These are phyloP conservation scores for Picea abies DNA, from an alignment of 83 land plant genomes.

Conservation along the genomic window DNA sequence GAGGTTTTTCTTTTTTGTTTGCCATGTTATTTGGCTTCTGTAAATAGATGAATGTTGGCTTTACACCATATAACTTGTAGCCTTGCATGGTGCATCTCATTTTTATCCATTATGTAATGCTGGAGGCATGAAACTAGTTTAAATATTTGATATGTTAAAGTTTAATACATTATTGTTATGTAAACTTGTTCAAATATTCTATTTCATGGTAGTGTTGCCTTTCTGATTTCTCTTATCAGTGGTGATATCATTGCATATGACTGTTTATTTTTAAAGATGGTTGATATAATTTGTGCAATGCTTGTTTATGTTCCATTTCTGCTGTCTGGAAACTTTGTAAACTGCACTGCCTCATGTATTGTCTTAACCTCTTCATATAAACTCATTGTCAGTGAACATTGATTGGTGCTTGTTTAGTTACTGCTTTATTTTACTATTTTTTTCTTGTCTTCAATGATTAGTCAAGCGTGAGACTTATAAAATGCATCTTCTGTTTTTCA, in stretches of 20 bases:
- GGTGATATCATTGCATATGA: background rate
- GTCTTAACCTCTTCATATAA: background rate
- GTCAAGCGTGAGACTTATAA: background rate
- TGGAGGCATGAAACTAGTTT: too few species aligned
- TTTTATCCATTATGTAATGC: too few species aligned
- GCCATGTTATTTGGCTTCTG: background rate
- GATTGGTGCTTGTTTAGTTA: background rate
- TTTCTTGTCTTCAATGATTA: background rate
- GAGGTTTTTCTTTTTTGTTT: background rate
- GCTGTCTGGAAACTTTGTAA: background rate
- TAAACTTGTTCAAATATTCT: background rate
- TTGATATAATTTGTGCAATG: background rate
- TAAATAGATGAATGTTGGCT: background rate
- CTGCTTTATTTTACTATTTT: background rate
- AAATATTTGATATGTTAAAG: too few species aligned
- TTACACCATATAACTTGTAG: background rate
- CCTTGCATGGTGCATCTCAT: background rate
- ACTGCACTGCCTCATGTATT: background rate
- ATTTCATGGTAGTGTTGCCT: background rate
- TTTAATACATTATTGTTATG: background rate
- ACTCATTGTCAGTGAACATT: background rate
- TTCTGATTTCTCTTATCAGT: background rate
- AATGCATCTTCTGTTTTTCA: conserved; percentile 3
- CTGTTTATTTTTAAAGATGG: background rate
- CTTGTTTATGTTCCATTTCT: background rate